Conservation (phyloP, 371 early-diverging fungal genomes). For the Coemansia sp. region DNA sequence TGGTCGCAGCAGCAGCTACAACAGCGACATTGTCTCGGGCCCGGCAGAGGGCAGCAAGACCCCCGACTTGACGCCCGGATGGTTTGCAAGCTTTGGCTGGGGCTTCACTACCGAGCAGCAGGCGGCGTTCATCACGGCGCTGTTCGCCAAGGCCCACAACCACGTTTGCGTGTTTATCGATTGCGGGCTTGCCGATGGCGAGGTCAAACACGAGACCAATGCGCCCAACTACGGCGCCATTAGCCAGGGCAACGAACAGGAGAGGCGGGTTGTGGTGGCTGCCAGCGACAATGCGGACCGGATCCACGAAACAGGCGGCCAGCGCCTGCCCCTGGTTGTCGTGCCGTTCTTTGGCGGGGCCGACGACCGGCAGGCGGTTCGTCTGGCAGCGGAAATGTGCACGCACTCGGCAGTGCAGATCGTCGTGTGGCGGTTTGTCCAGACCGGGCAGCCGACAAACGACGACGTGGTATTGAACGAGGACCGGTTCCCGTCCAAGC, state of each 20-base stretch:
- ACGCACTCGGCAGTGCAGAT: constrained; percentile 39
- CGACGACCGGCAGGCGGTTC: constrained; percentile 62
- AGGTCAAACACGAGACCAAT: neutral
- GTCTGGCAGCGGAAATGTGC: constrained; percentile 45
- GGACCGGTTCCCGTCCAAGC: constrained; percentile 25
- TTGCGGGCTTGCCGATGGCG: constrained; percentile 61
- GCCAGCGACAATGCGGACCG: neutral
- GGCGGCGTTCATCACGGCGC: constrained; percentile 53
- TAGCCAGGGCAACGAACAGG: neutral
- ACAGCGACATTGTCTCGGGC: constrained; percentile 1
- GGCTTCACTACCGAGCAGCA: constrained; percentile 51
- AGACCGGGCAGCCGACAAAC: constrained; percentile 16
- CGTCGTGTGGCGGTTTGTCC: constrained; percentile 44
- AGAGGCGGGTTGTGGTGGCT: neutral
- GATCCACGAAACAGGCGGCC: constrained; percentile 4
- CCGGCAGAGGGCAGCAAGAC: too few species aligned
- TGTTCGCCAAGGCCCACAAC: constrained; percentile 50
- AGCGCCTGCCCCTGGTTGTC: constrained; percentile 36
- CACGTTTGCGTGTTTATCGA: constrained; percentile 69
- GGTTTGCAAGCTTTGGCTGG: constrained; percentile 46
- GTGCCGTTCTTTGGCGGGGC: constrained; percentile 64
- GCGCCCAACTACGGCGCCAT: neutral
- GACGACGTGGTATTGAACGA: constrained; percentile 26
- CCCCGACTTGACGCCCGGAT: constrained; percentile 20
- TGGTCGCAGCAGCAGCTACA: constrained; percentile 44